These are phyloP conservation scores for Lichtheimia ramosa DNA, from an alignment of 371 early-diverging fungal species.

Conservation along the genomic window DNA sequence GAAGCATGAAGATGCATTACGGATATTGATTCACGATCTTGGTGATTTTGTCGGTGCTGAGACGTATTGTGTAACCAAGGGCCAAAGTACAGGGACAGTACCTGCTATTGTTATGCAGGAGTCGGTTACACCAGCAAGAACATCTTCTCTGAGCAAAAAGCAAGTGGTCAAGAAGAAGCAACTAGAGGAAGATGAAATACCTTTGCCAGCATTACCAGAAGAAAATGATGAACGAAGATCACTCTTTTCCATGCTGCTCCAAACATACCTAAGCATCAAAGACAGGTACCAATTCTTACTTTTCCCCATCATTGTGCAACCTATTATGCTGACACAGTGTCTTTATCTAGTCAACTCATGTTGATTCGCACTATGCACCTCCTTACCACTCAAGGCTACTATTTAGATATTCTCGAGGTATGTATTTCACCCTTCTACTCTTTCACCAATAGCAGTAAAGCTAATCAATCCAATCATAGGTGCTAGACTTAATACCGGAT, in stretches of 20 bases:
- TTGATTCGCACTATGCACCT: slow-evolving; percentile 50
- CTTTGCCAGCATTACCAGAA: slow-evolving; percentile 2
- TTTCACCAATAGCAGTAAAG: not conserved
- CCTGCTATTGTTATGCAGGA: slow-evolving; percentile 12
- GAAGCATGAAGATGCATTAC: slow-evolving; percentile 54
- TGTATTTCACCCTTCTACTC: not conserved
- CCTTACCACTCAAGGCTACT: slow-evolving; percentile 62
- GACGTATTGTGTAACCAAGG: slow-evolving; percentile 61
- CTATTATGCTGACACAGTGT: no score
- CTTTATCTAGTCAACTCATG: slow-evolving; percentile 40
- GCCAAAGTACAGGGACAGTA: slow-evolving; percentile 38
- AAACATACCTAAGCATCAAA: slow-evolving; percentile 36
- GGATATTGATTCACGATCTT: slow-evolving; percentile 52
- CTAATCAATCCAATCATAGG: slow-evolving; percentile 30
- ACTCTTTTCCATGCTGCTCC: slow-evolving; percentile 39
- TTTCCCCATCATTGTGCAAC: not conserved
- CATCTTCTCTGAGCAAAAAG: slow-evolving; percentile 21
- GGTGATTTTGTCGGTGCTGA: slow-evolving; percentile 69
- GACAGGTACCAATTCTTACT: slow-evolving; percentile 25
- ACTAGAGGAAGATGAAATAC: slow-evolving; percentile 3
- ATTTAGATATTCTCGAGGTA: slow-evolving; percentile 61
- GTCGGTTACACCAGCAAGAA: slow-evolving; percentile 14
- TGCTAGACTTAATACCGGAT: slow-evolving; percentile 59
- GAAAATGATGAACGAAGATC: slow-evolving; percentile 25
- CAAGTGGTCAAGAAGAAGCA: slow-evolving; percentile 3